phyloP scores from a whole-genome alignment of 805 yeast genomes.

The Candida patagonica region DNA sequence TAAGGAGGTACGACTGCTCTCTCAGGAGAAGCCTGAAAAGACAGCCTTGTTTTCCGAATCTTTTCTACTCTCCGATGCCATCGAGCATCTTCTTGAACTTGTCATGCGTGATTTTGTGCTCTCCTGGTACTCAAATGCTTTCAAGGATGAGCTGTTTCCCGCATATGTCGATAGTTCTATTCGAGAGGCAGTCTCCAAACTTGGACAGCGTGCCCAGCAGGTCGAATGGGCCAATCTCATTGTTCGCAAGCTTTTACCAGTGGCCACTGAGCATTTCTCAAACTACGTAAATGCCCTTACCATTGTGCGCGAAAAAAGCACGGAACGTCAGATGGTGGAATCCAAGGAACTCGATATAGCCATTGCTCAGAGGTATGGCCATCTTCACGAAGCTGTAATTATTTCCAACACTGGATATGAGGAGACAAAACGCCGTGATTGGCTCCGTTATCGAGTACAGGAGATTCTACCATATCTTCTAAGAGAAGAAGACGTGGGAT shows the following conservation, averaged over 20 bases:
- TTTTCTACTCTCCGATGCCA: conserved; percentile 41
- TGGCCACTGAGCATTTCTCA: conserved; percentile 54
- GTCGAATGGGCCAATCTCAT: conserved; percentile 50
- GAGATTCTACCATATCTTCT: conserved; percentile 43
- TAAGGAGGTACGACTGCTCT: conserved; percentile 9
- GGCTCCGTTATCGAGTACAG: conserved; percentile 37
- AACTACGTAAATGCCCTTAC: conserved; percentile 38
- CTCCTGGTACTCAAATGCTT: conserved; percentile 48
- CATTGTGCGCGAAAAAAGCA: conserved; percentile 21
- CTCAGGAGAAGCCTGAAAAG: conserved; percentile 10
- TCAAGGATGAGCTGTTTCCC: conserved; percentile 31
- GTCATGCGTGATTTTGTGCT: conserved; percentile 45
- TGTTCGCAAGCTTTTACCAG: conserved; percentile 52
- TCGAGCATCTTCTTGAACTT: conserved; percentile 41
- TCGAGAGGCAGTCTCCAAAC: conserved; percentile 30
- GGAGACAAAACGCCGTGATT: conserved; percentile 34
- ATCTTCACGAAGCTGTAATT: conserved; percentile 50
- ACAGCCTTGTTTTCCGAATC: conserved; percentile 33
- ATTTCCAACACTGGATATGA: conserved; percentile 30
- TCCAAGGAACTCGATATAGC: conserved; percentile 33
- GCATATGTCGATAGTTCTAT: conserved; percentile 39
- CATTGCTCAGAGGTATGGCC: conserved; percentile 37
- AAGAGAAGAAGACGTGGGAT: conserved; percentile 30
- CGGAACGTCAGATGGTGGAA: conserved; percentile 24
- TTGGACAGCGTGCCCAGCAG: conserved; percentile 35